Evolutionary conservation across 2,329 filamentous ascomycete genomes (phyloP).

Genomic region (Akanthomyces dipterigenus): DNA sequence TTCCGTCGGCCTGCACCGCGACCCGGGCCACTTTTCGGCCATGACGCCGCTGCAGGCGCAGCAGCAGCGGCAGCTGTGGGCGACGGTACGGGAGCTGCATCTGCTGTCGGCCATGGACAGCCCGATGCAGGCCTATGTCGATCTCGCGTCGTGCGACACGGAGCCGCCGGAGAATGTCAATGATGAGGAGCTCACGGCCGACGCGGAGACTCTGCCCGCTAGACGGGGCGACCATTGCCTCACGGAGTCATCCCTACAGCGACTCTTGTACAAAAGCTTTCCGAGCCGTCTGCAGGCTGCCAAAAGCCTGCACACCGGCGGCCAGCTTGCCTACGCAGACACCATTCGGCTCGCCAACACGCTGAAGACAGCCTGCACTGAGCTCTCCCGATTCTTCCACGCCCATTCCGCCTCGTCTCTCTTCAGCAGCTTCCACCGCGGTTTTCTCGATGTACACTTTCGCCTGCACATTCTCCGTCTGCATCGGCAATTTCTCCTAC

Average conservation of each 20-base stretch:
- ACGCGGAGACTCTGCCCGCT: neutral
- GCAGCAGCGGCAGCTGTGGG: slow-evolving; percentile 5
- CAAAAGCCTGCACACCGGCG: neutral
- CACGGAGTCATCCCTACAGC: neutral
- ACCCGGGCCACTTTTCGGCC: neutral
- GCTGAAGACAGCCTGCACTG: neutral
- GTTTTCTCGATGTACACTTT: neutral
- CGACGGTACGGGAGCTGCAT: slow-evolving; percentile 1
- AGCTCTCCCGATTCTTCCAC: neutral
- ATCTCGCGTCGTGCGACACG: neutral
- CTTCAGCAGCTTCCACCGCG: neutral
- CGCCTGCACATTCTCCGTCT: neutral
- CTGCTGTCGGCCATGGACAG: neutral
- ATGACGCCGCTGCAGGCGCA: neutral
- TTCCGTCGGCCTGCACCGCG: slow-evolving; percentile 2
- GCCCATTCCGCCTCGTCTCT: neutral
- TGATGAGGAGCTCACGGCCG: neutral
- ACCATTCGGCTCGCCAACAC: neutral
- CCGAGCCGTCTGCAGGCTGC: neutral
- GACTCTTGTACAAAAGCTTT: neutral
- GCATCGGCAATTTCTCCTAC: slow-evolving; percentile 2
- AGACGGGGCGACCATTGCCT: neutral
- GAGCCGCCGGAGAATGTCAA: neutral
- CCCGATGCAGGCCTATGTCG: neutral
- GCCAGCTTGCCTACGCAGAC: neutral